A percentile compares a stretch with the other conserved stretches of the same genome.
Evolutionary conservation across 805 yeast species (phyloP).

Genomic region (Torulaspora franciscae): DNA sequence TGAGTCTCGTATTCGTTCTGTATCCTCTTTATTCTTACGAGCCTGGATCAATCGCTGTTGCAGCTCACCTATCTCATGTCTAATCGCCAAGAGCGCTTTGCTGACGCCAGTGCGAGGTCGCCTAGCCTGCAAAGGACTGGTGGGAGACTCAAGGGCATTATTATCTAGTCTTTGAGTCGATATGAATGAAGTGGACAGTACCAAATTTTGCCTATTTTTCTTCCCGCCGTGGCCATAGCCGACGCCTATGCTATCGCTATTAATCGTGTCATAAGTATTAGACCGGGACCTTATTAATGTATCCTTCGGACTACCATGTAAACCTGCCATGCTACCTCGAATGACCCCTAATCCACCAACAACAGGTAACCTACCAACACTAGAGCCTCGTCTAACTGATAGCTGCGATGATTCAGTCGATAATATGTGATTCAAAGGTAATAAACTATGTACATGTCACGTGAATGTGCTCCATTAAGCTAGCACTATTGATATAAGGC

Average conservation of each 20-base stretch:
- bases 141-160: conserved; percentile 25
- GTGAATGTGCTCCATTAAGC: background rate
- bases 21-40: conserved; percentile 25
- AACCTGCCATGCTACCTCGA: background rate
- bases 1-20: conserved; percentile 27
- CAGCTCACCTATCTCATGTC: conserved; percentile 23
- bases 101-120: conserved; percentile 24
- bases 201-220: conserved; percentile 26
- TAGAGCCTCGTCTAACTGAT: background rate
- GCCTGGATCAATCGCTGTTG: conserved; percentile 22
- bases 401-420: background rate
- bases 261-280: conserved; percentile 11
- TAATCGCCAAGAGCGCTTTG: conserved; percentile 20
- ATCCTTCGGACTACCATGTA: conserved; percentile 11
- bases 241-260: conserved; percentile 7
- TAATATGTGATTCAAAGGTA: background rate
- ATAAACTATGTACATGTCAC: conserved; percentile 6
- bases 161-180: conserved; percentile 30
- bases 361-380: background rate
- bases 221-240: conserved; percentile 7
- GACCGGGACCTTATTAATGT: conserved; percentile 14
- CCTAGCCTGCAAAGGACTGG: conserved; percentile 27
- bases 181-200: conserved; percentile 34
- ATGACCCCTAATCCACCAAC: background rate
- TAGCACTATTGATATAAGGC: background rate